Percentiles rank a stretch among this genome's conserved stretches.
phyloP scores from a whole-genome alignment of 305 asterid species.

The Fraxinus paxiana region DNA sequence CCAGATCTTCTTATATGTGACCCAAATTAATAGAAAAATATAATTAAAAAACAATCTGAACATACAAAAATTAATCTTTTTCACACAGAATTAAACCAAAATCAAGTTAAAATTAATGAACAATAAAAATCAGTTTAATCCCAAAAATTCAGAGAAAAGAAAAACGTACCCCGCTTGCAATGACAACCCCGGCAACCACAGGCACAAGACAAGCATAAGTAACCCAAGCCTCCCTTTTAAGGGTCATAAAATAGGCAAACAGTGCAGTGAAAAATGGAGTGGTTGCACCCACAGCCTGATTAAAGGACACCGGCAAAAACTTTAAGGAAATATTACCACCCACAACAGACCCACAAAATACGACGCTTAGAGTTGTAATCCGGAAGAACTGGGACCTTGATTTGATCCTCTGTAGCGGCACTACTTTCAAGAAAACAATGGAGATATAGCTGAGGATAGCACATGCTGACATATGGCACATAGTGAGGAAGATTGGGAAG shows the following conservation, averaged over 20 bases:
- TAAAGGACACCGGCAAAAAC: conserved; percentile 80
- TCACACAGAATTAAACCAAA: not conserved
- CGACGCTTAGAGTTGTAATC: conserved; percentile 76
- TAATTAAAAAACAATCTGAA: not conserved
- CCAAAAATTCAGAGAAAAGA: not conserved
- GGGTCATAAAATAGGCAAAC: conserved; percentile 76
- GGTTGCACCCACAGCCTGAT: conserved; percentile 97
- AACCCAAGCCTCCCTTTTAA: conserved; percentile 79
- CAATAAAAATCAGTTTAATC: not conserved
- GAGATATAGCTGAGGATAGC: conserved; percentile 86
- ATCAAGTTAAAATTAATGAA: not conserved
- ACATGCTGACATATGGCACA: conserved; percentile 99
- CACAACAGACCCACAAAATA: conserved; percentile 88
- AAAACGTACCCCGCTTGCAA: conserved; percentile 88
- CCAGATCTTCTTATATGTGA: not conserved
- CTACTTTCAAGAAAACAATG: conserved; percentile 64
- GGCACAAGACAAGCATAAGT: conserved; percentile 85
- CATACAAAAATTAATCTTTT: not conserved
- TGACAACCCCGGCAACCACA: conserved; percentile 86
- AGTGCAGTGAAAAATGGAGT: conserved; percentile 94
- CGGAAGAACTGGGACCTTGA: conserved; percentile 73
- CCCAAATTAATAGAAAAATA: not conserved
- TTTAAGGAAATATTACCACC: conserved; percentile 86
- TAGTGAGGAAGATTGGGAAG: conserved; percentile 86
- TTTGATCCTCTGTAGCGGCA: conserved; percentile 79